Base-by-base conservation (phyloP, 208 protist species). In the Crithidia bombi region DNA sequence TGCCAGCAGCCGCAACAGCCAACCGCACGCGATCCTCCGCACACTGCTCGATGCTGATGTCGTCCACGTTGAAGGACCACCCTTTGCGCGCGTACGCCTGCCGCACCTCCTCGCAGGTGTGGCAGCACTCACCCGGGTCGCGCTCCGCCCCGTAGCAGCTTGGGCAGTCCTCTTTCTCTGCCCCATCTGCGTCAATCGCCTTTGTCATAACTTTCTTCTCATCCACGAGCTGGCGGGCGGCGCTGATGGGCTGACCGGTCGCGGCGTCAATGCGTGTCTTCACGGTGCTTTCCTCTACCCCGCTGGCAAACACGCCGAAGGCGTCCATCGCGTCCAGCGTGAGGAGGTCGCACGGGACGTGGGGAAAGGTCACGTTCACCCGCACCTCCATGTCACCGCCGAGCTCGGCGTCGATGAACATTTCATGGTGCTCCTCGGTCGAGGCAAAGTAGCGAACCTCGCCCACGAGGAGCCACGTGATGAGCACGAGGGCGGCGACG, bases 21-120 rank as follows among this genome's bases (percentile, higher is more conserved):
- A 70, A 19, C 33, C 69, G 52, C 12, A 91, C 26, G 12, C 88
- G 85, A 51, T 93, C 86, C 69, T 82, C 73, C 26, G 82, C 79
- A 57, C 89, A 94, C 65, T 94, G 89, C 72, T 51, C 75, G 11
- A 94, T 65, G 54, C 72, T 89, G 23, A 83, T 69, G 54, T 93
- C 86, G 65, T 78, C 67, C 14, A 83, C 61, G 61, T 87, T 80
- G 33, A 96, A 90, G 17, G 36, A 46, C 91, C 91, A 96, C 28
- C 86, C 81, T 30, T 66, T 77, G 19, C 61, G 56, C 14, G 35
- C 46, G 70, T 94, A 96, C 43, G 89, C 83, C 32, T 69, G 54
- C 23, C 86, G 75, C 25, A 96, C 89, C 55, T 93, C 88, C 19
- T 93, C 83, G 71, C 90, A 96, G 47, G 85, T 92, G 70, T 90